Percentiles rank a stretch among this genome's conserved stretches.
phyloP scores from a whole-genome alignment of 352 stramenopile species.

The Globisporangium barbulae region DNA sequence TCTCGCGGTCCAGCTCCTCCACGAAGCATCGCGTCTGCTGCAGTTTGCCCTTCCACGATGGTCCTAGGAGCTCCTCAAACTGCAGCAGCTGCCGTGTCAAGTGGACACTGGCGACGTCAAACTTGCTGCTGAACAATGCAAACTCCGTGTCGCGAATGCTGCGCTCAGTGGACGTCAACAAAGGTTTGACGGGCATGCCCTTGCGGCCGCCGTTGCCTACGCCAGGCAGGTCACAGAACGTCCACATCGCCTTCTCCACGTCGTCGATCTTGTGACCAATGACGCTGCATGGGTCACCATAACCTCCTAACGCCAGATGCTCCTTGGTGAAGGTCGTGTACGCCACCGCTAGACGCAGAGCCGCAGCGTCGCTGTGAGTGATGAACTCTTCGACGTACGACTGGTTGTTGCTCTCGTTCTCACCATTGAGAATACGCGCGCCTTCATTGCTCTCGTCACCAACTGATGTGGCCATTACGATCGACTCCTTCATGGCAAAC shows the following conservation, averaged over 20 bases:
- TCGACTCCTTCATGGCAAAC: slow-evolving; percentile 48
- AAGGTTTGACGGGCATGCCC: slow-evolving; percentile 39
- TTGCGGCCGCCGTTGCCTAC: slow-evolving; percentile 67
- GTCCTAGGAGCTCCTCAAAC: slow-evolving; percentile 52
- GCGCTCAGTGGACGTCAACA: slow-evolving; percentile 34
- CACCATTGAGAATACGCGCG: background rate
- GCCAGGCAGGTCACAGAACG: slow-evolving; percentile 52
- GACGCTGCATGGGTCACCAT: slow-evolving; percentile 23
- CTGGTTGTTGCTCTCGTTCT: slow-evolving; percentile 10
- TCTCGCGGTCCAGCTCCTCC: slow-evolving; percentile 30
- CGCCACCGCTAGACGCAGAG: slow-evolving; percentile 28
- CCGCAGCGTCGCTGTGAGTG: slow-evolving; percentile 39
- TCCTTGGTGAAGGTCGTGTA: slow-evolving; percentile 24
- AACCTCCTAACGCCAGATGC: background rate
- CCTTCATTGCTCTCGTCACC: background rate
- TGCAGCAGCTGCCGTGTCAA: slow-evolving; percentile 56
- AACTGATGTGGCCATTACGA: slow-evolving; percentile 14
- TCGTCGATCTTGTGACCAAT: slow-evolving; percentile 32
- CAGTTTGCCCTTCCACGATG: slow-evolving; percentile 47
- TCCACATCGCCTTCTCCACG: slow-evolving; percentile 58
- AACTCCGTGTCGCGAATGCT: slow-evolving; percentile 62
- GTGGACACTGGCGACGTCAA: slow-evolving; percentile 36
- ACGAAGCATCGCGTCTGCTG: slow-evolving; percentile 31
- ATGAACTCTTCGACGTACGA: slow-evolving; percentile 39
- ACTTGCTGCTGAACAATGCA: slow-evolving; percentile 25